A percentile compares a stretch with the other conserved stretches of the same genome.
phyloP scores from a whole-genome alignment of 208 protist genomes.

The Tritrichomonas musculus region DNA sequence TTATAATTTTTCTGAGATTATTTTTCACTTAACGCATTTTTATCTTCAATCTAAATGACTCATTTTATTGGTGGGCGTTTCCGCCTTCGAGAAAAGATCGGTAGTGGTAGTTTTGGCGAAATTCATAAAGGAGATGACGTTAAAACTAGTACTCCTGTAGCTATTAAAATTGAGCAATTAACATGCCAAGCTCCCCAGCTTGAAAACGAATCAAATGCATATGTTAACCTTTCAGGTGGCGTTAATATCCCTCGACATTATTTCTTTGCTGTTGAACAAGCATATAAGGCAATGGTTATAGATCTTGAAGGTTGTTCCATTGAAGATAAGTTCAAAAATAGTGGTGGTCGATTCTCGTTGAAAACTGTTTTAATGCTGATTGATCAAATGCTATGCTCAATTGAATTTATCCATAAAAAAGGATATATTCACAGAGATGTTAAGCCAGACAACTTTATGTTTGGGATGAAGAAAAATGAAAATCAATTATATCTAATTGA shows the following conservation, averaged over 20 bases:
- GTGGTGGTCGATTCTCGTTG: slow-evolving; percentile 59
- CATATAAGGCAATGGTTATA: slow-evolving; percentile 98
- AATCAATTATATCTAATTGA: slow-evolving; percentile 45
- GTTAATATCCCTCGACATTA: slow-evolving; percentile 81
- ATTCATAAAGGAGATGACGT: slow-evolving; percentile 53
- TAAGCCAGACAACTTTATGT: slow-evolving; percentile 96
- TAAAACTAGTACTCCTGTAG: neutral
- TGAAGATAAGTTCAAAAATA: slow-evolving; percentile 91
- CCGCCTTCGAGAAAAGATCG: slow-evolving; percentile 43
- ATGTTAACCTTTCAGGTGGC: slow-evolving; percentile 67
- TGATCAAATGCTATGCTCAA: slow-evolving; percentile 65
- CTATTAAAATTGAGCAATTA: slow-evolving; percentile 47
- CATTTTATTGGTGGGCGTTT: slow-evolving; percentile 42
- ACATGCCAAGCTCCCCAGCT: slow-evolving; percentile 79
- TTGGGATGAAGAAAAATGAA: slow-evolving; percentile 69
- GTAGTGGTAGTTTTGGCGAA: slow-evolving; percentile 14
- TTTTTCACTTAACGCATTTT: no score
- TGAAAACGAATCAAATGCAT: slow-evolving; percentile 41
- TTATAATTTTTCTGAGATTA: no score
- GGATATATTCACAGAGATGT: slow-evolving; percentile 92
- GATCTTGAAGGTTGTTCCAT: slow-evolving; percentile 92
- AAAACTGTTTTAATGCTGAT: slow-evolving; percentile 97
- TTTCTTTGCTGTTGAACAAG: slow-evolving; percentile 81
- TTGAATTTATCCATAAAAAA: slow-evolving; percentile 90
- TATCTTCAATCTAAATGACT: no score